phyloP scores from a whole-genome alignment of 352 stramenopile species.

The Thalassiosira ordinaria region DNA sequence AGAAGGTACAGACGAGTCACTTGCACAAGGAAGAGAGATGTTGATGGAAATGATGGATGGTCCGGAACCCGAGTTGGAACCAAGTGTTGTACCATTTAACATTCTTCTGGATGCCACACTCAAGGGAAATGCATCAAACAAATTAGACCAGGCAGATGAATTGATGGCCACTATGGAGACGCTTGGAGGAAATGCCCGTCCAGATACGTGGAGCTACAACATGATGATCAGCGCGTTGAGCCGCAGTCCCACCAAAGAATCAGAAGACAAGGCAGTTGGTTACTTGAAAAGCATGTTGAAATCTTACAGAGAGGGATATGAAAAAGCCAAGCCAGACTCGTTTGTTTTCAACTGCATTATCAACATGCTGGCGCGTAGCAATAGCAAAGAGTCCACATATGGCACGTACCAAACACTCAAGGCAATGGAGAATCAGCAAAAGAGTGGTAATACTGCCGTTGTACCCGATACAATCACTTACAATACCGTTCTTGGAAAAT shows the following conservation, averaged over 20 bases:
- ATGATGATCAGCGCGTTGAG: constrained; percentile 54
- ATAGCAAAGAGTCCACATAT: constrained; percentile 39
- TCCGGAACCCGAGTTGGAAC: constrained; percentile 14
- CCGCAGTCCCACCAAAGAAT: constrained; percentile 4
- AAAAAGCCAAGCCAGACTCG: constrained; percentile 44
- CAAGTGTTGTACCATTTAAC: constrained; percentile 41
- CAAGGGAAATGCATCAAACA: constrained; percentile 30
- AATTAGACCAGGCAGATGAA: constrained; percentile 39
- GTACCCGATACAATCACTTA: constrained; percentile 58
- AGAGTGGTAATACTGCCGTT: constrained; percentile 34
- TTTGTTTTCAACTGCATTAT: constrained; percentile 58
- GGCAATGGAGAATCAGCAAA: constrained; percentile 55
- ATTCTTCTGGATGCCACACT: constrained; percentile 34
- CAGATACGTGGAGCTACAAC: constrained; percentile 42
- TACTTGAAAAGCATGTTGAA: constrained; percentile 52
- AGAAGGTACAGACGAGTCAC: constrained; percentile 16
- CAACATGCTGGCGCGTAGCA: constrained; percentile 46
- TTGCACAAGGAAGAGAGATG: constrained; percentile 28
- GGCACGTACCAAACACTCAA: constrained; percentile 48
- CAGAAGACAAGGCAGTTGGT: constrained; percentile 48
- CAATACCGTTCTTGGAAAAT: constrained; percentile 58
- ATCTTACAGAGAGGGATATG: constrained; percentile 52
- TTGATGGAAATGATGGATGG: constrained; percentile 30
- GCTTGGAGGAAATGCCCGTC: constrained; percentile 46
- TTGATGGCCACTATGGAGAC: constrained; percentile 42